Evolutionary conservation across 2,329 filamentous ascomycete genomes (phyloP).

Genomic region (Cercospora janseana): DNA sequence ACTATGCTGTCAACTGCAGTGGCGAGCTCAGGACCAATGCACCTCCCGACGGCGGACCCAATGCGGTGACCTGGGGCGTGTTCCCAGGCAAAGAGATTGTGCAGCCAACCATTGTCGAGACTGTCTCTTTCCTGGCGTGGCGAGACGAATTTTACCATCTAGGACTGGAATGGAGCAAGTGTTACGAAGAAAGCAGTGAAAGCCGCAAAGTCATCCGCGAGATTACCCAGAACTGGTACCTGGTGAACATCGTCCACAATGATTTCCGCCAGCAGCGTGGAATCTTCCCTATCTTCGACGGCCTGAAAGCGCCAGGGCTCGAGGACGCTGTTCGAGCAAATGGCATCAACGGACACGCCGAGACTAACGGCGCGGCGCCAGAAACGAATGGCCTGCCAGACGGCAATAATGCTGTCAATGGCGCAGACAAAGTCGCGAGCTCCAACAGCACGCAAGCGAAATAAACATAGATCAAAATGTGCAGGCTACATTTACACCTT

Average conservation of each 20-base stretch:
- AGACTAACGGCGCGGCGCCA: conserved; percentile 22
- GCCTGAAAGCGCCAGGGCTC: conserved; percentile 66
- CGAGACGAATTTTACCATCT: conserved; percentile 96
- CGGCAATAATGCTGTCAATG: conserved; percentile 34
- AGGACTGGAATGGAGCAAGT: conserved; percentile 90
- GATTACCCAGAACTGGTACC: conserved; percentile 86
- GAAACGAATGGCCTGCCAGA: conserved; percentile 35
- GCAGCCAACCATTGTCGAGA: conserved; percentile 99
- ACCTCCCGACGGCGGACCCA: conserved; percentile 73
- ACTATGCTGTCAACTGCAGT: conserved; percentile 85
- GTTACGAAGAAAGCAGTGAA: conserved; percentile 72
- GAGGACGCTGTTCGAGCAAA: conserved; percentile 40
- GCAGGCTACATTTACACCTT: conserved; percentile 9
- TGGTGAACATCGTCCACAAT: conserved; percentile 98
- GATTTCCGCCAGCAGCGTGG: conserved; percentile 84
- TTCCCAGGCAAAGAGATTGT: conserved; percentile 99
- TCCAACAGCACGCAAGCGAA: conserved; percentile 31
- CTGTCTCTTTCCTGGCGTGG: conserved; percentile 95
- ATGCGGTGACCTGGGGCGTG: conserved; percentile 99
- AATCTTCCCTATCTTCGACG: conserved; percentile 84
- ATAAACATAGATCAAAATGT: conserved; percentile 19
- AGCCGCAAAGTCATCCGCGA: conserved; percentile 76
- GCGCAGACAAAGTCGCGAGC: conserved; percentile 28
- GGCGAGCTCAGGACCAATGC: conserved; percentile 83
- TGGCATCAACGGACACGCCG: conserved; percentile 23